Base-by-base conservation (phyloP, 768 basidiomycete species). In the Leccinellum albellum region DNA sequence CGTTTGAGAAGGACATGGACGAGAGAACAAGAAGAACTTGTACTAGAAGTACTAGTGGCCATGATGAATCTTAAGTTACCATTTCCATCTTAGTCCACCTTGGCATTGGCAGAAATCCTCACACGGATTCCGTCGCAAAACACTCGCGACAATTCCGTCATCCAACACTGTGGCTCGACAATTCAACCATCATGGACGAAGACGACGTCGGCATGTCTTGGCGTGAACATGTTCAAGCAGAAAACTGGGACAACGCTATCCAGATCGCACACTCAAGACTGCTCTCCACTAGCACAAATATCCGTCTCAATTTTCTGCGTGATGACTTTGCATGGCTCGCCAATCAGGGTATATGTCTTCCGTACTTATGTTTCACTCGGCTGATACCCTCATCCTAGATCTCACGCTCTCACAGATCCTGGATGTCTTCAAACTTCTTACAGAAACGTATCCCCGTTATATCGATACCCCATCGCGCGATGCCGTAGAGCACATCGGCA, bases 361-460 rank as follows among this genome's bases (percentile, higher is more conserved):
- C 20, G 37, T 40, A 40, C 8, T 37, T 53, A 40, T 17, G 54
- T n/a, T 32, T 54, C 26, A 5, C 44, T 14, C 26, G 2, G 50
- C 60, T 59, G n/a, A 61, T 56, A 17, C 24, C 47, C 33, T 21
- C 46, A 37, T 52, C 58, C 26, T 60, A 91, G 89, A 86, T 64
- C 73, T 90, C 52, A 74, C 72, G 33, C 71, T 86, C 51, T 75
- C 81, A 0, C 87, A 89, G 66, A 76, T 75, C 20, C 62, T 86
- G 72, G 91, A 91, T 66, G 64, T 94, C 24, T 87, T 94, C 70
- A 78, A 79, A 56, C 75, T 94, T 5, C 73, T 94, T 50, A 88
- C 86, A 2, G 73, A 83, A 51, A 93, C 89, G 0, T 89, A 91
- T 70, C 84, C 89, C 15, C 83, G 87, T 63, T 94, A 94, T 76